Evolutionary conservation across 768 basidiomycete genomes (phyloP).

Genomic region (Russula brevipes): DNA sequence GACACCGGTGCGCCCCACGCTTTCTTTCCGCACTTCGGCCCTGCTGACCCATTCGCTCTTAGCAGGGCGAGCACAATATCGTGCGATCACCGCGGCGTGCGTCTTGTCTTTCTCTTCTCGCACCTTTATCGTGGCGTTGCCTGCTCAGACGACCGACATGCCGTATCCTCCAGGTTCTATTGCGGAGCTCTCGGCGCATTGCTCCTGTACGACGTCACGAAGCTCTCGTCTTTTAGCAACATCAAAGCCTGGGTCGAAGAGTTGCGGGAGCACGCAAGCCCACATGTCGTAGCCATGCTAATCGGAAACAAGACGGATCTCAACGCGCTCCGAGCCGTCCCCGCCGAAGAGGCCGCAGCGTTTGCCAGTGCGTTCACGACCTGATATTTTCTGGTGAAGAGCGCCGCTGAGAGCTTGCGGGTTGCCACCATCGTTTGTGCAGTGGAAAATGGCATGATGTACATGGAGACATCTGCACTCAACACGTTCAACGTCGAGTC

Average conservation of each 20-base stretch:
- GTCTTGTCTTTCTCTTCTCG: constrained; percentile 30
- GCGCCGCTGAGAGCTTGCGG: neutral
- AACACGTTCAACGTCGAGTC: constrained; percentile 97
- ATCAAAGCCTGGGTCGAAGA: constrained; percentile 96
- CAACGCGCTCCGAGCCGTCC: constrained; percentile 91
- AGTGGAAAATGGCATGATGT: constrained; percentile 85
- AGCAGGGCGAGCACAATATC: constrained; percentile 97
- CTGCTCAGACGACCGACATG: neutral
- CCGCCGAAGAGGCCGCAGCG: constrained; percentile 92
- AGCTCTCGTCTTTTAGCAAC: constrained; percentile 89
- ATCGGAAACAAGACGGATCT: constrained; percentile 99
- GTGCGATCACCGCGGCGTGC: constrained; percentile 94
- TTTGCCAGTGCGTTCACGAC: constrained; percentile 65
- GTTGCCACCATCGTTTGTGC: neutral
- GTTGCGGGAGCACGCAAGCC: constrained; percentile 88
- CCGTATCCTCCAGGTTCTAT: constrained; percentile 63
- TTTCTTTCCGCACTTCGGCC: too few relatives aligned
- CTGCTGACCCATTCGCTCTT: constrained; percentile 9
- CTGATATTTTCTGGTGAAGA: neutral
- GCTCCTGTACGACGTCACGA: constrained; percentile 89
- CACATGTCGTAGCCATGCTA: constrained; percentile 91
- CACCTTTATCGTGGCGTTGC: neutral
- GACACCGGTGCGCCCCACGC: constrained; percentile 71
- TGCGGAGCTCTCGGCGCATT: constrained; percentile 92
- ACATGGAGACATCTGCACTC: constrained; percentile 99